phyloP scores from a whole-genome alignment of 768 basidiomycete species.

The Amanita rimosa region DNA sequence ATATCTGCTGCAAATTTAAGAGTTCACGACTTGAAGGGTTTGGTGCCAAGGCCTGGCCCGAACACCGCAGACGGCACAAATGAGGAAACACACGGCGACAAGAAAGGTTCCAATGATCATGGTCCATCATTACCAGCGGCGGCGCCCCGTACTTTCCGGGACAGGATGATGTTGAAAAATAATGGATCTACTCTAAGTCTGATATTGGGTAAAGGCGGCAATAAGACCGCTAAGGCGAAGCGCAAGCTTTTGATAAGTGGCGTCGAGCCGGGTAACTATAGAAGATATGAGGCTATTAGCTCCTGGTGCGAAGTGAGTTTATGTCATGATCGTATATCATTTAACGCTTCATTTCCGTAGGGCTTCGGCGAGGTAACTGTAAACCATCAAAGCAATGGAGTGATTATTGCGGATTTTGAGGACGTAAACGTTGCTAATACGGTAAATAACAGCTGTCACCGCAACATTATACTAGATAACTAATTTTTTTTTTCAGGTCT shows the following conservation, averaged over 20 bases:
- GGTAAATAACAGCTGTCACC: not conserved
- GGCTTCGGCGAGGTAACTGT: slow-evolving; percentile 7
- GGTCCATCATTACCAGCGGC: not conserved
- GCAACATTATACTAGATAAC: not conserved
- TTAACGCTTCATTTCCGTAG: not conserved
- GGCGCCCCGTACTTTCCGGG: not conserved
- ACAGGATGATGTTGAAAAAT: slow-evolving; percentile 5
- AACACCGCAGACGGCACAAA: not conserved
- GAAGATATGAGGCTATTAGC: slow-evolving; percentile 4
- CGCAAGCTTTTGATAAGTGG: slow-evolving; percentile 3
- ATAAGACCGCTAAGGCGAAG: slow-evolving; percentile 1
- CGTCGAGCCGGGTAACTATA: slow-evolving; percentile 1
- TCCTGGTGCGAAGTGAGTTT: slow-evolving; percentile 7
- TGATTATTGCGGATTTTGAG: slow-evolving; percentile 5
- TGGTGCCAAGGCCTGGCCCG: slow-evolving; percentile 2
- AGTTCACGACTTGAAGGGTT: not conserved
- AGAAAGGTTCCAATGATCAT: not conserved
- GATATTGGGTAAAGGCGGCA: slow-evolving; percentile 1
- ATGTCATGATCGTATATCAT: not conserved
- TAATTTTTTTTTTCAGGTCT: not conserved
- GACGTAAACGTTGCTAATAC: slow-evolving; percentile 2
- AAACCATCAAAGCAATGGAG: not conserved
- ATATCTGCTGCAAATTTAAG: not conserved
- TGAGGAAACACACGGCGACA: not conserved
- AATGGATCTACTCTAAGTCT: slow-evolving; percentile 4